Base-by-base conservation (phyloP, 2,329 filamentous ascomycete species). In the Hypoxylon sp. region DNA sequence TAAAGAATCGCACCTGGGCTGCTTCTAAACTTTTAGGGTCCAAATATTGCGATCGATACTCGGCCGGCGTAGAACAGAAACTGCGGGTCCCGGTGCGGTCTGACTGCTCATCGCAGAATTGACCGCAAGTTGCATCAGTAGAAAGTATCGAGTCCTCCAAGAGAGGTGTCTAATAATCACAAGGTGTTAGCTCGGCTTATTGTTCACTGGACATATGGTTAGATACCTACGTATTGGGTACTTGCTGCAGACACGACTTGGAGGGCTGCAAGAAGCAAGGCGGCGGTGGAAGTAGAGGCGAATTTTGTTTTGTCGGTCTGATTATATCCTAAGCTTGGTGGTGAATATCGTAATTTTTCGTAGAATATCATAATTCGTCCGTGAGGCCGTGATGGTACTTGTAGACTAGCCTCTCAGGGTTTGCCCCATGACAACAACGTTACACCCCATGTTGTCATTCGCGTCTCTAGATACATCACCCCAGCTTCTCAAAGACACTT, bases 21-120 rank as follows among this genome's bases (percentile, higher is more conserved):
- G 13, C 34, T n/a, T 36, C 30, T 4, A 38, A 38, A 23, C 9
- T 38, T 38, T 41, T 21, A 28, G 45, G 50, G 5, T 65, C 57
- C 28, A 56, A 6, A 34, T 56, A 65, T 14, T 56, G 50, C 63
- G 51, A 65, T 60, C 63, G 51, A 32, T 65, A 60, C 17, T 61
- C 63, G 13, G 63, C 57, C 10, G 63, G 57, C 6, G 51, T 65
- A 3, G 63, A 65, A 32, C 63, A 65, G 45, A 60, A 65, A 21
- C 57, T 65, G 52, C 63, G 61, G 14, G 51, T 61, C 17, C 63
- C 63, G 1, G 45, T 57, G 28, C 63, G 61, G 6, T 65, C 63
- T 10, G 57, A 55, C 10, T 60, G 41, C 36, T 34, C 13, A 5
- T 21, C 14, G 46, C 63, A 65, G 4, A 28, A 10, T 14, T 65